Evolutionary conservation across 768 basidiomycete species (phyloP), one percentile per base, ranked within the genome.

Genomic region (Leccinum variicolor): DNA sequence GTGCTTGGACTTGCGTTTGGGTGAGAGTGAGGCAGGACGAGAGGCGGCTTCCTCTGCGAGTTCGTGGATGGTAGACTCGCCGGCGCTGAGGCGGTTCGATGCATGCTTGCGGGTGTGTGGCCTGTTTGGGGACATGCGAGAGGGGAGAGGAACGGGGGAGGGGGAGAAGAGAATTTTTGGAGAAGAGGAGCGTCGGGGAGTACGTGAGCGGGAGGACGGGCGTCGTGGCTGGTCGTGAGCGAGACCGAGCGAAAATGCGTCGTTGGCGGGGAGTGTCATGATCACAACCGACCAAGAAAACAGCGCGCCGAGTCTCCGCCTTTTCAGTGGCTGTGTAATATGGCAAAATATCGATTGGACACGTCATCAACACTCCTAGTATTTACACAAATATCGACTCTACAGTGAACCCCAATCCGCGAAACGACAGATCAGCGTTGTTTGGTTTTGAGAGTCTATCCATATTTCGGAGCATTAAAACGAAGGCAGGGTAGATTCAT

Each of bases 381-480:
- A n/a, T n/a, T n/a, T n/a, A n/a, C n/a, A n/a, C 29, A 31, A 15
- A 48, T 71, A 60, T 72, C 58, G 72, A 64, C 70, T 72, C 70
- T 72, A 66, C 66, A 60, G 70, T 73, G 70, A 72, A 72, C 70
- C 13, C 66, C 49, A 49, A 61, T 57, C 69, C 50, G 33, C 62
- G 34, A 41, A n/a, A 33, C 7, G 23, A 33, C 56, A 59, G 64
- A 68, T 52, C 62, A 63, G 57, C 66, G 85, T 79, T 86, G 80
- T 83, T 33, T 76, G 82, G 85, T 85, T 82, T 82, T 71, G 76
- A 78, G 79, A 80, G 78, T 63, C 70, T 50, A 50, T 85, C 71
- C 60, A 80, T 90, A 53, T 92, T 67, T 84, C 87, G 90, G 84
- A 87, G 84, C 75, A 76, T 89, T 91, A 90, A 90, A 90, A 89